These are phyloP conservation scores for Epichloe gansuensis DNA, from an alignment of 2,329 filamentous ascomycete species.

Conservation along the genomic window DNA sequence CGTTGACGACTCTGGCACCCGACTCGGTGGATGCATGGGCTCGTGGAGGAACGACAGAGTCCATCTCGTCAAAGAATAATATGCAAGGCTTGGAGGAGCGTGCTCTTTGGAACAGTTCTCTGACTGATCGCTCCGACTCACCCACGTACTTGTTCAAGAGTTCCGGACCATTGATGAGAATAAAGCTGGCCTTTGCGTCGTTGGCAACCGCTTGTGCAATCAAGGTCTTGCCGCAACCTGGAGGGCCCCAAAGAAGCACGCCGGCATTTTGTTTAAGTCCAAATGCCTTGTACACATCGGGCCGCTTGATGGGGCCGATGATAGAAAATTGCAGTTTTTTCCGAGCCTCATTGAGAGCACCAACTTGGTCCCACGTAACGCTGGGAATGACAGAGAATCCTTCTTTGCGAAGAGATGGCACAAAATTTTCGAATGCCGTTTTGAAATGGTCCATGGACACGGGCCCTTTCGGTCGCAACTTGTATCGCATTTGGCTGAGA, in stretches of 20 bases:
- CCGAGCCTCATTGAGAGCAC: constrained; percentile 68
- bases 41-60: constrained; percentile 77
- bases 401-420: constrained; percentile 63
- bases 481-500: background rate
- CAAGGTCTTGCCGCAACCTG: constrained; percentile 92
- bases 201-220: constrained; percentile 94
- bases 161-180: constrained; percentile 93
- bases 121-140: constrained; percentile 85
- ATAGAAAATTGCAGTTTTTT: constrained; percentile 76
- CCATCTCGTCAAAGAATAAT: constrained; percentile 95
- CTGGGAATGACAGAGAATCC: constrained; percentile 91
- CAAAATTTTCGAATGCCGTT: constrained; percentile 52
- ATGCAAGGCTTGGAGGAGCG: constrained; percentile 82
- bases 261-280: constrained; percentile 75
- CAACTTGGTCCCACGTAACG: constrained; percentile 87
- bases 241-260: constrained; percentile 90
- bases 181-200: constrained; percentile 93
- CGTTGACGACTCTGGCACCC: constrained; percentile 83
- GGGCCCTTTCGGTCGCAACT: background rate
- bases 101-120: constrained; percentile 83
- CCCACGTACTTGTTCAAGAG: constrained; percentile 96
- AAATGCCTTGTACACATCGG: constrained; percentile 61
- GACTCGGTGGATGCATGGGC: constrained; percentile 71
- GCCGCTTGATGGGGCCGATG: constrained; percentile 76
- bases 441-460: constrained; percentile 47